Evolutionary conservation across 208 protist genomes (phyloP), one percentile per base, ranked within the genome.

Genomic region (Trypanosoma cruzi): DNA sequence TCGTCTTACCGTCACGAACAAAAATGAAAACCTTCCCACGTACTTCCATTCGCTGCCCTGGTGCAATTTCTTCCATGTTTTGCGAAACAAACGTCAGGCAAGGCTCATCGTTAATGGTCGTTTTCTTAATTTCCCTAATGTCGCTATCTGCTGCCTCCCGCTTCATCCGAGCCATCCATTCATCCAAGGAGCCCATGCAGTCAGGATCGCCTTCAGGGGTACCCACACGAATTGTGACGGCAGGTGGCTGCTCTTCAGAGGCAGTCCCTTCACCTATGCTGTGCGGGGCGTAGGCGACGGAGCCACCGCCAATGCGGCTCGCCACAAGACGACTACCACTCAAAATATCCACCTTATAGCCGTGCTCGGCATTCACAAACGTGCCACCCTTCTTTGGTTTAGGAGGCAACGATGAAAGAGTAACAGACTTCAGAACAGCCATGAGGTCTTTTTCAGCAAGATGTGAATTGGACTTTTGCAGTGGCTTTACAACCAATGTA

Each of bases 11-110:
- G 29, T 86, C 64, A 58, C 78, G 81, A 64, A 90, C 80, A 64
- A 94, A 91, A 54, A 94, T 89, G 63, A 76, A 87, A 36, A 92
- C 76, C 55, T 84, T 86, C n/a, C 74, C 83, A 24, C 66, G 57
- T 4, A 90, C 72, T 78, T 92, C 85, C 55, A 85, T 70, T 44
- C 76, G 72, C 64, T 88, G 69, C 24, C 69, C 79, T 56, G 88
- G 85, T 26, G 68, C 85, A 37, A 84, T 67, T 71, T 94, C 88
- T 65, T 94, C 85, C 88, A 92, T 92, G 44, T 81, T 85, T 69
- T 89, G 89, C 28, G 84, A 79, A 20, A 77, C 63, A 76, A 94
- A 91, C 13, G 74, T 87, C 48, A 94, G 68, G 73, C 88, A 94
- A 28, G 75, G 60, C 52, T 80, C 57, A 44, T 40, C 77, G 55